Base-by-base conservation (phyloP, 306 rosid genomes). In the Cicer bijugum region DNA sequence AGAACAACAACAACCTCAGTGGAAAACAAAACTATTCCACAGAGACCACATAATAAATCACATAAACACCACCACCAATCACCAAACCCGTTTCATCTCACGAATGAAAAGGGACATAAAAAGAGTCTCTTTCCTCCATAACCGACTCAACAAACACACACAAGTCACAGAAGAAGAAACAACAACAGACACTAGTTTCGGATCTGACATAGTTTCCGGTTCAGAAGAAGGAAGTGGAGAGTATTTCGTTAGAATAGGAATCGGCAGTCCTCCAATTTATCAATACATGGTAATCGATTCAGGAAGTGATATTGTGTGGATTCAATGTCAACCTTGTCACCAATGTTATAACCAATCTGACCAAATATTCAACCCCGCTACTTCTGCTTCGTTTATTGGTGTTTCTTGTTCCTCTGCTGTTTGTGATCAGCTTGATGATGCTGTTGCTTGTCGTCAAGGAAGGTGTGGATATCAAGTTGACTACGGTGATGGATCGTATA, bases 231-330 rank as follows among this genome's bases (percentile, higher is more conserved):
- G 98, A 7, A 93, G 97, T 2, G 97, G 98, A 15, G 98, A 93
- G 56, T 93, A 93, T 52, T 89, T 93, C 8, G 84, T 91, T 0
- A 77, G 97, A 76, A 89, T 93, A 16, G 98, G 97, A 9, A 84
- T 93, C 0, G 98, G 98, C 0, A 90, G 92, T 79, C 98, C 98
- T 17, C 78, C 96, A 0, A 89, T 81, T 11, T 90, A 77, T 53
- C 98, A 90, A 61, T 88, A 87, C 69, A 69, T 93, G 72, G 98
- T 90, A 1, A 85, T 93, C 6, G 98, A 93, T 67, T 88, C 97
- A 0, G 98, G 98, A 0, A 93, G 98, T 9, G 98, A 93, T 55
- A 82, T 93, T 5, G 89, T 93, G 0, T 93, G 98, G 98, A 89
- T 93, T 20, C 98, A 93, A 62, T 93, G 98, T 56, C 85, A 88